A percentile compares a stretch with the other conserved stretches of the same genome.
These are phyloP conservation scores for Phlegmacium glaucopus DNA, from an alignment of 768 basidiomycete species.

Conservation along the genomic window DNA sequence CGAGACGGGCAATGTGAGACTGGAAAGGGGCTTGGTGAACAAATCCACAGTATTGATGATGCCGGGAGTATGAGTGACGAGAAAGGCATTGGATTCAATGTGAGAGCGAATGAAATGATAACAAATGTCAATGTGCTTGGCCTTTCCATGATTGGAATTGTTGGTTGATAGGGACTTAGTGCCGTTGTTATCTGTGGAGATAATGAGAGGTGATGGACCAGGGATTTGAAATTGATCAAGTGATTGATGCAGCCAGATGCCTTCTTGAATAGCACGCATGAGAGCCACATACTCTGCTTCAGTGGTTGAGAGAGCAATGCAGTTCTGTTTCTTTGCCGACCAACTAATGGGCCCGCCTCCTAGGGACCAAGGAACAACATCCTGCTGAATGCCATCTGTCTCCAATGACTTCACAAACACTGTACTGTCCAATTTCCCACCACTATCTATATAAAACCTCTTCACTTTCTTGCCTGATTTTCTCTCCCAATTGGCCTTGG, in stretches of 20 bases:
- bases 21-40: constrained; percentile 6
- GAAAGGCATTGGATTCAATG: constrained; percentile 1
- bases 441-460: constrained; percentile 4
- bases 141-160: too few relatives aligned
- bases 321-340: constrained; percentile 10
- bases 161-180: constrained; percentile 1
- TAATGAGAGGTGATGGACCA: background rate
- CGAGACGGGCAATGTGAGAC: background rate
- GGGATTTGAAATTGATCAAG: background rate
- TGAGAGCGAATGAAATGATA: constrained; percentile 11
- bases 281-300: constrained; percentile 13
- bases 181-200: constrained; percentile 2
- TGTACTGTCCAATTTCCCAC: constrained; percentile 1
- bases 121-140: constrained; percentile 7
- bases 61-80: constrained; percentile 3
- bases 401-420: constrained; percentile 1
- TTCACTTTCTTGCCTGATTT: constrained; percentile 2
- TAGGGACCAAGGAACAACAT: constrained; percentile 5
- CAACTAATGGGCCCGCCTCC: constrained; percentile 9
- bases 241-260: constrained; percentile 4
- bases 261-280: constrained; percentile 9
- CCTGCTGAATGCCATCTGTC: constrained; percentile 3
- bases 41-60: constrained; percentile 2
- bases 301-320: constrained; percentile 8
- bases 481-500: constrained; percentile 7